Base-by-base conservation (phyloP, 164 flowering plant genomes). In the Liquidambar formosana region DNA sequence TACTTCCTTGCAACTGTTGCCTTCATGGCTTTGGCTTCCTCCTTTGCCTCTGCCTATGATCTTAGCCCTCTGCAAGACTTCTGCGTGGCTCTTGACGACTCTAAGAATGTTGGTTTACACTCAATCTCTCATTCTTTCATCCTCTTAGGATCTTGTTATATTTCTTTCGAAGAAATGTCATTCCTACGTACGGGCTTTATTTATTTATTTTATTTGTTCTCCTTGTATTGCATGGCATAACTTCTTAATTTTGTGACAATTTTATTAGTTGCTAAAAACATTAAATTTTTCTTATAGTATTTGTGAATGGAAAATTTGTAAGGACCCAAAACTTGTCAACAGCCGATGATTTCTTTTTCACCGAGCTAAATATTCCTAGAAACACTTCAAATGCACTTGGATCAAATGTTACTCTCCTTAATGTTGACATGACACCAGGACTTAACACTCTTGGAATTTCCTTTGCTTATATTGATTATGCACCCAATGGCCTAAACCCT, bases 281-380 rank as follows among this genome's bases (percentile, higher is more conserved):
- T 64, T 0, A n/a, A n/a, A n/a, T n/a, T 19, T 4, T 19, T 27
- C 12, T 0, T 64, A 67, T 66, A 72, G 71, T 60, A 43, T 60
- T 48, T 52, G 75, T 72, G 53, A 72, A 72, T 61, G 75, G 75
- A 11, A 66, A 61, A 41, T 72, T 2, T 72, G 75, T 70, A 72
- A 65, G 52, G 70, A 72, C 28, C 63, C 63, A 3, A 56, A 28
- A 56, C 27, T n/a, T n/a, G 76, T 67, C 1, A 1, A 19, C 21
- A n/a, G 76, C 66, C 5, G 12, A 61, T 4, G 71, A 73, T 22
- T 73, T 73, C 67, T 53, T 8, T 46, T 44, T 61, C 61, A 45
- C 56, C 6, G 71, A 71, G 13, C 65, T 73, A 5, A 44, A 73
- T 57, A 0, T 41, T 21, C 23, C 59, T 16, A 63, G 67, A 6